phyloP scores from a whole-genome alignment of 1,139 yeast species.

The Wickerhamomyces sp. region DNA sequence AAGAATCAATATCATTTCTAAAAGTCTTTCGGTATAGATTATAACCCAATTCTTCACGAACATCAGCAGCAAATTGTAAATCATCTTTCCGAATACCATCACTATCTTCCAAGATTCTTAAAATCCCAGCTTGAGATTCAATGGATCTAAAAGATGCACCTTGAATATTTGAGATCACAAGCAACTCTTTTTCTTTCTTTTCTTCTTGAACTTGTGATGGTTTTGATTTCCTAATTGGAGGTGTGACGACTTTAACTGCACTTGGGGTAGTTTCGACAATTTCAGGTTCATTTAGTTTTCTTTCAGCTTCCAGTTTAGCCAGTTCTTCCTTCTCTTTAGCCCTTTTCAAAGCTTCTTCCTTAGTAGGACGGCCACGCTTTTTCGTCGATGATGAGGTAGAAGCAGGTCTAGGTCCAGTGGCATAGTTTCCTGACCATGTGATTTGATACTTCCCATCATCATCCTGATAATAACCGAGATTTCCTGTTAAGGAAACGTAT shows the following conservation, averaged over 20 bases:
- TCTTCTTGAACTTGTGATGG: background rate
- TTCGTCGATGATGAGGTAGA: constrained; percentile 1
- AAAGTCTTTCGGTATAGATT: constrained; percentile 30
- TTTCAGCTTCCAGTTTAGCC: constrained; percentile 5
- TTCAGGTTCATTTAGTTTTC: constrained; percentile 5
- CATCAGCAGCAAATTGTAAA: constrained; percentile 15
- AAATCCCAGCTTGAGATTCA: constrained; percentile 27
- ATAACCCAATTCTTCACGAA: constrained; percentile 24
- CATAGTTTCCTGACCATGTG: constrained; percentile 13
- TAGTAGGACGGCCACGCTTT: constrained; percentile 22
- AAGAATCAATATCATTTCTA: constrained; percentile 20
- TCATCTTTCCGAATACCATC: constrained; percentile 31
- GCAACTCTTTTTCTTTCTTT: background rate
- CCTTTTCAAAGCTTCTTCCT: constrained; percentile 14
- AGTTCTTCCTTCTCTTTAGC: too few species aligned
- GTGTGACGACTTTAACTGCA: background rate
- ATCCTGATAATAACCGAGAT: constrained; percentile 15
- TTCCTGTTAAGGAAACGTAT: constrained; percentile 21
- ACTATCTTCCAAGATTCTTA: constrained; percentile 25
- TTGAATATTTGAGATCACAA: constrained; percentile 15
- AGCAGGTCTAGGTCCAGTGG: too few species aligned
- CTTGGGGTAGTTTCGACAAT: background rate
- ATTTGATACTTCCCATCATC: constrained; percentile 13
- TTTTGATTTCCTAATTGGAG: background rate
- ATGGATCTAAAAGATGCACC: constrained; percentile 27